These are phyloP conservation scores for Myxozyma geophila DNA, from an alignment of 805 yeast genomes.

Conservation along the genomic window DNA sequence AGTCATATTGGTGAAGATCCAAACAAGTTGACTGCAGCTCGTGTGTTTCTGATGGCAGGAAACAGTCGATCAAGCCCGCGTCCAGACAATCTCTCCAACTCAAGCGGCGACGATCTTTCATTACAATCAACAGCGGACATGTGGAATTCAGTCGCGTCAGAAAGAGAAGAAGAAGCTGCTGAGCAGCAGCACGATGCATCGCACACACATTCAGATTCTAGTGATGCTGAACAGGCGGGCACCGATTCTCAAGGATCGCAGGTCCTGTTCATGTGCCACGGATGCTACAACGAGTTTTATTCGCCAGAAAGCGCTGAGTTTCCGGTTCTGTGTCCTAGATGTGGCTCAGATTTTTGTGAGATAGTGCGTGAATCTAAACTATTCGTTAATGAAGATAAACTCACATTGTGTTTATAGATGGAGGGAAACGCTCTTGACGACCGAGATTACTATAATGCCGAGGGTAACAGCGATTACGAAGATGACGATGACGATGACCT, in stretches of 20 bases:
- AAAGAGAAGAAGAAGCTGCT: background rate
- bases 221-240: background rate
- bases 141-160: background rate
- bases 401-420: background rate
- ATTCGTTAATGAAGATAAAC: background rate
- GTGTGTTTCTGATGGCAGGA: background rate
- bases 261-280: conserved; percentile 28
- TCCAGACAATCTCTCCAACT: background rate
- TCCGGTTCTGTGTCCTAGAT: conserved; percentile 32
- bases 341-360: conserved; percentile 35
- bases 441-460: conserved; percentile 50
- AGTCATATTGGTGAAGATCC: no score
- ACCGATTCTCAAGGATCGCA: background rate
- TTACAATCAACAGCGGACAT: background rate
- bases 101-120: background rate
- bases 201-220: background rate
- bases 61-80: background rate
- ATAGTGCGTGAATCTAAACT: conserved; percentile 17
- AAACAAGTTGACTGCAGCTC: no score
- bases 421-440: background rate
- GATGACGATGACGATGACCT: conserved; percentile 52
- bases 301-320: conserved; percentile 18
- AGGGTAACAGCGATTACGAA: conserved; percentile 45
- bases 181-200: background rate
- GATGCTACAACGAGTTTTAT: conserved; percentile 29